Evolutionary conservation across 352 stramenopile genomes (phyloP).

Genomic region (Globisporangium parvum): DNA sequence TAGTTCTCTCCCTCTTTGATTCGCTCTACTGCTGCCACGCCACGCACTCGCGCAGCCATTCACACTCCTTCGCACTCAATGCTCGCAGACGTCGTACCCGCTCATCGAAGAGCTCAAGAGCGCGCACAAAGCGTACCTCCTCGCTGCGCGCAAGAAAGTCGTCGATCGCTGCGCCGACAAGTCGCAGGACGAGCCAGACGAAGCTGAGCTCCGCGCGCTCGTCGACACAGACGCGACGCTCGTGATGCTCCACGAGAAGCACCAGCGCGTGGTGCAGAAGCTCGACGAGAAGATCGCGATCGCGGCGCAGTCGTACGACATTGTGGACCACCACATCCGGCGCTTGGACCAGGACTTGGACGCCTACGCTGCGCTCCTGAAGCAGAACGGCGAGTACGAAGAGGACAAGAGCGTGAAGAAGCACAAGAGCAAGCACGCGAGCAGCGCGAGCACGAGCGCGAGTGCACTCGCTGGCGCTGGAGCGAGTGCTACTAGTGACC

Average conservation of each 20-base stretch:
- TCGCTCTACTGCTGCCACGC: background rate
- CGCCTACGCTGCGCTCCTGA: constrained; percentile 61
- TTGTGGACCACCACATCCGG: constrained; percentile 84
- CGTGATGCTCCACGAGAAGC: constrained; percentile 40
- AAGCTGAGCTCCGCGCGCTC: constrained; percentile 58
- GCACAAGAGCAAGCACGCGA: constrained; percentile 26
- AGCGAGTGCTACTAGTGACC: background rate
- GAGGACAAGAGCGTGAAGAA: constrained; percentile 65
- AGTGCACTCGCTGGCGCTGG: background rate
- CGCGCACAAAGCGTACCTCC: constrained; percentile 61
- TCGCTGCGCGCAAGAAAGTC: constrained; percentile 52
- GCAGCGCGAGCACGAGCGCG: background rate
- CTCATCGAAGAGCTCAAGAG: constrained; percentile 70
- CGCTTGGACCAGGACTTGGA: constrained; percentile 74
- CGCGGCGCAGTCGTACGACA: constrained; percentile 79
- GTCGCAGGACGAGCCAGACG: constrained; percentile 40
- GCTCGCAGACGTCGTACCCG: constrained; percentile 56
- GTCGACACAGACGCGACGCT: constrained; percentile 53
- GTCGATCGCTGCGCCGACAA: constrained; percentile 48
- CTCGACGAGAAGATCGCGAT: constrained; percentile 87
- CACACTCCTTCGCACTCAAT: background rate
- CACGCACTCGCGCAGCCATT: background rate
- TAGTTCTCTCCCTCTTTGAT: background rate
- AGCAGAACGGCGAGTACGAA: constrained; percentile 74
- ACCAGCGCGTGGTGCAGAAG: constrained; percentile 75